Evolutionary conservation across 176 grass and related monocot species (phyloP), one percentile per base, ranked within the genome.

Genomic region (Musa troglodytarum): DNA sequence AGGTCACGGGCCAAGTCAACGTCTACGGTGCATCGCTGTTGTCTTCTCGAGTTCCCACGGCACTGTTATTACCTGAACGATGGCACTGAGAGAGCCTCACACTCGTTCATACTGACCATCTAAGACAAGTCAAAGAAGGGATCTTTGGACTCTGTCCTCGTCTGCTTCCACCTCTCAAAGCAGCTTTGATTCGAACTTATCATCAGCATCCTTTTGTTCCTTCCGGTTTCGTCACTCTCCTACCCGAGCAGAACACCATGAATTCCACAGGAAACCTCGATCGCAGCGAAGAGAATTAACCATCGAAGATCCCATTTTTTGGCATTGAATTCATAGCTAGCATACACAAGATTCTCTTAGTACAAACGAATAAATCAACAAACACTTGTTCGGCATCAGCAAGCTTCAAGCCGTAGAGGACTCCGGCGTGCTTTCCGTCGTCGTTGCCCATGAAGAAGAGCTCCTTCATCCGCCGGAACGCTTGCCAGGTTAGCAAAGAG

Each of bases 401-500:
- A 83, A 72, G 76, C 81, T 72, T 96, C 29, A 96, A 77, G 0
- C 89, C 83, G 25, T 71, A 85, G 65, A 96, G 76, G 11, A 88
- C 84, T 0, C 88, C 94, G 8, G 81, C 78, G 51, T 74, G 83
- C 9, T 22, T 17, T 56, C 87, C 16, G 0, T 80, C 74, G 14
- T 73, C 69, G 13, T 74, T 62, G 26, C 73, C 73, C 23, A 57
- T 21, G 63, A 99, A 99, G 83, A 84, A 94, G 14, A 84, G 34
- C 16, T 86, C 52, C 22, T 59, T 85, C 78, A 99, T 72, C 62
- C 77, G 69, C 1, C 85, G 11, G 79, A 94, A 99, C 0, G 81
- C 83, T 71, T 86, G 86, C 88, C 90, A 99, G 0, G 95, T 99
- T 6, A 99, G 86, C 51, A 91, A 53, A 78, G 88, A 89, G 75